Conservation (phyloP, 768 basidiomycete species). For the Piloderma croceum region DNA sequence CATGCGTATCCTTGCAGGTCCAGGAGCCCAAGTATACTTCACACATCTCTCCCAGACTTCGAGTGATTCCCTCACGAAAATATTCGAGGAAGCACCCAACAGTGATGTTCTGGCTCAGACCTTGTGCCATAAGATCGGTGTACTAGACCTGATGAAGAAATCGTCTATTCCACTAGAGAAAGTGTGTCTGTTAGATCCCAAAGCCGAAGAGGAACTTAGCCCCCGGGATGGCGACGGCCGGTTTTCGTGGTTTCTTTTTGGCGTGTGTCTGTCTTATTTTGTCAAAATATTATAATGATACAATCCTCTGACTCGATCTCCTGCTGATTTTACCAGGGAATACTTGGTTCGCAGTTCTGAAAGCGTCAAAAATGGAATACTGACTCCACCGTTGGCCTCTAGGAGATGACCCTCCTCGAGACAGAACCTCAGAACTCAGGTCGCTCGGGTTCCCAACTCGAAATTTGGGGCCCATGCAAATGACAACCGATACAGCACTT, state of each 20-base stretch:
- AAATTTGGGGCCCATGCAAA: conserved; percentile 83
- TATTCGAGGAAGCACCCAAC: conserved; percentile 21
- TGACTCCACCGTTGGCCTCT: conserved; percentile 19
- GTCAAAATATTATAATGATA: too few species aligned
- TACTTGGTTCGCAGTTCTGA: conserved; percentile 71
- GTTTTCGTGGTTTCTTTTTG: conserved; percentile 90
- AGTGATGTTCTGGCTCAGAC: conserved; percentile 29
- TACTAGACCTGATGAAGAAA: conserved; percentile 54
- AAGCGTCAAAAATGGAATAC: conserved; percentile 54
- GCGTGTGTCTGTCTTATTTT: conserved; percentile 50
- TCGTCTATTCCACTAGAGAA: conserved; percentile 39
- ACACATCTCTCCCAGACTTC: conserved; percentile 81
- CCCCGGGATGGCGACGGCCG: conserved; percentile 72
- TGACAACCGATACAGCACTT: conserved; percentile 98
- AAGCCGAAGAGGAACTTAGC: conserved; percentile 59
- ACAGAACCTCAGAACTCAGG: conserved; percentile 86
- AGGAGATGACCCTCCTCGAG: conserved; percentile 95
- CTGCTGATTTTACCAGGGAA: conserved; percentile 39
- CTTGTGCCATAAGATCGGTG: conserved; percentile 43
- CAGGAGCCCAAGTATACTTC: conserved; percentile 64
- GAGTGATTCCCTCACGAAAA: conserved; percentile 41
- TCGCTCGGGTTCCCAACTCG: conserved; percentile 81
- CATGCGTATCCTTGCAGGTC: conserved; percentile 76
- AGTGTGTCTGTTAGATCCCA: conserved; percentile 94
- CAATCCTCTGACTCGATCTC: neutral